Base-by-base conservation (phyloP, 352 stramenopile species). In the Phytopythium chamaehyphon region DNA sequence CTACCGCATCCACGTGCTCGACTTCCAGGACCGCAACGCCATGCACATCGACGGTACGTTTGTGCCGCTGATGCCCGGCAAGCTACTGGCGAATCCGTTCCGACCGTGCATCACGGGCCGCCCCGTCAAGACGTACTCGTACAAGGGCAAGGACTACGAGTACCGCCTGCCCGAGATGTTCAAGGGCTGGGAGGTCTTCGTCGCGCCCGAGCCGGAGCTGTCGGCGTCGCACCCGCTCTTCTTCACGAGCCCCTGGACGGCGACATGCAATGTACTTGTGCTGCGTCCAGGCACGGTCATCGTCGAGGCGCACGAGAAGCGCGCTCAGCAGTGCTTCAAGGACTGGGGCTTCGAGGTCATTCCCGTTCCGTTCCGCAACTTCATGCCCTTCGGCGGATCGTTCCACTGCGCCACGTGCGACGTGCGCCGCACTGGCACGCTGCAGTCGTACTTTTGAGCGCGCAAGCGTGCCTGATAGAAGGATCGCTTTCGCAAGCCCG, bases 31-130 rank as follows among this genome's bases (percentile, higher is more conserved):
- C 71, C 85, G 83, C 52, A 94, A 95, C 50, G 86, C 86, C 49
- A 96, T 96, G 86, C 86, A 96, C 61, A 96, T 96, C 54, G 86
- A 95, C 54, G 86, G 86, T 31, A 95, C 84, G 43, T 95, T 96
- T 53, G 77, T 94, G 39, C 86, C 86, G 55, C 56, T 96, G 40
- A 90, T 87, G 70, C 80, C 83, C 4, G 86, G 84, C 36, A 95
- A 96, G 57, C 51, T 96, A 43, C 66, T 96, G 26, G 84, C 86
- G 8, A 96, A 96, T 58, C 86, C 86, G 19, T 93, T 76, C 61
- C 78, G 86, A 0, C 86, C 84, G 38, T 96, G 86, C 52, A 92
- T 95, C 63, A 96, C 86, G 12, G 86, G 86, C 5, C 71, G 76
- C 12, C 80, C 78, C 4, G 80, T 93, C 52, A 93, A 93, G 58